A percentile compares a stretch with the other conserved stretches of the same genome.
phyloP scores from a whole-genome alignment of 345 rosid species.

The Hypericum perforatum region DNA sequence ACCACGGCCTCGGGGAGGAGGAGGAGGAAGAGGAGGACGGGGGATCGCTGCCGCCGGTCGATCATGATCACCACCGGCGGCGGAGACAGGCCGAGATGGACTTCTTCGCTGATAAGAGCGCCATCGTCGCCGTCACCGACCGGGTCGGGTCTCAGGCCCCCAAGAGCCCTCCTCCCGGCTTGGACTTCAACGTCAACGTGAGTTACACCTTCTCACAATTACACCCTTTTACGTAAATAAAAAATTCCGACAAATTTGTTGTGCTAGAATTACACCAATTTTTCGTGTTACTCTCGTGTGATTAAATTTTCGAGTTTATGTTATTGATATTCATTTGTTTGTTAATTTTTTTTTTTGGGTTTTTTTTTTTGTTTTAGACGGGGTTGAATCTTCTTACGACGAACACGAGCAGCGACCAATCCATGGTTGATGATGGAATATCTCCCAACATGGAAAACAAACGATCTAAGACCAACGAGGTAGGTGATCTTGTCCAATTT shows the following conservation, averaged over 20 bases:
- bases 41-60: neutral
- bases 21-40: neutral
- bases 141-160: slow-evolving; percentile 5
- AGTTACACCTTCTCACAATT: slow-evolving; percentile 3
- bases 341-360: neutral
- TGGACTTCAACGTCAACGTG: slow-evolving; percentile 40
- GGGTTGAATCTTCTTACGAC: slow-evolving; percentile 54
- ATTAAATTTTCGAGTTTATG: neutral
- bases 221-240: too few species aligned
- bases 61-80: neutral
- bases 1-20: too few species aligned
- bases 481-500: slow-evolving; percentile 2
- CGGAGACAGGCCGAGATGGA: slow-evolving; percentile 43
- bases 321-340: neutral
- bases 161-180: slow-evolving; percentile 7
- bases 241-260: neutral
- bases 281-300: neutral
- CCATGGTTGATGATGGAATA: slow-evolving; percentile 51
- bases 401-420: slow-evolving; percentile 51
- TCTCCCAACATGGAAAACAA: slow-evolving; percentile 41
- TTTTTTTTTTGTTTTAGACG: slow-evolving; percentile 26
- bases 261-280: neutral
- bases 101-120: slow-evolving; percentile 30
- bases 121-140: neutral
- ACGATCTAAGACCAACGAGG: slow-evolving; percentile 39